Evolutionary conservation across 176 grass and related monocot genomes (phyloP).

Genomic region (Aegilops tauschii): DNA sequence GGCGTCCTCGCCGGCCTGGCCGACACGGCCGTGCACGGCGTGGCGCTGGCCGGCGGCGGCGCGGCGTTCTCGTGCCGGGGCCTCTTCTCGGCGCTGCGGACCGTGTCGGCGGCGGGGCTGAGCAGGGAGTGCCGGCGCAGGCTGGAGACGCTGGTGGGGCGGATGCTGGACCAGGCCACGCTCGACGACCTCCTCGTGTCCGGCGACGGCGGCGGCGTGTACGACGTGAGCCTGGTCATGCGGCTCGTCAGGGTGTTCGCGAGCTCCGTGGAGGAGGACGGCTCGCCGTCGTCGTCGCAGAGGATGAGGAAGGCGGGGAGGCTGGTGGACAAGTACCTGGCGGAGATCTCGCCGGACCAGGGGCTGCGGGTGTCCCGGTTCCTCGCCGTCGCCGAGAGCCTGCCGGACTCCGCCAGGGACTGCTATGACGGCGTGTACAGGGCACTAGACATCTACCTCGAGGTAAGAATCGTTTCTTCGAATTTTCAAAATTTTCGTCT

Average conservation of each 20-base stretch:
- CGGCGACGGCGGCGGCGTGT: slow-evolving; percentile 58
- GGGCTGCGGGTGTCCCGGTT: slow-evolving; percentile 73
- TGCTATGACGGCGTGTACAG: slow-evolving; percentile 93
- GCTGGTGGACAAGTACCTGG: slow-evolving; percentile 88
- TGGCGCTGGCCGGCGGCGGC: slow-evolving; percentile 54
- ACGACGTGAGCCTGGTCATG: slow-evolving; percentile 87
- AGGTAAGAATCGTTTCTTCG: slow-evolving; percentile 26
- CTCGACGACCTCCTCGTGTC: slow-evolving; percentile 86
- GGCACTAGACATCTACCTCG: slow-evolving; percentile 90
- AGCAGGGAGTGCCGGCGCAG: slow-evolving; percentile 69
- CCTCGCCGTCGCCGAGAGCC: slow-evolving; percentile 74
- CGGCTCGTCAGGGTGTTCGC: slow-evolving; percentile 80
- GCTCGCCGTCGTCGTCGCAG: slow-evolving; percentile 33
- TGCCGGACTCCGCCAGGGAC: slow-evolving; percentile 84
- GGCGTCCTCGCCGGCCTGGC: slow-evolving; percentile 55
- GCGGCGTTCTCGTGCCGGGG: slow-evolving; percentile 80
- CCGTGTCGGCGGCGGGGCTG: slow-evolving; percentile 62
- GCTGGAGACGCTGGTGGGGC: slow-evolving; percentile 77
- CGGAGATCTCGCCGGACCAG: slow-evolving; percentile 92
- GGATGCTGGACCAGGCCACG: slow-evolving; percentile 82
- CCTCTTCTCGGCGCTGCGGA: slow-evolving; percentile 72
- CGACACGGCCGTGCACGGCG: slow-evolving; percentile 88
- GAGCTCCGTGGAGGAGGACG: slow-evolving; percentile 34
- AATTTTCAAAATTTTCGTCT: too few relatives aligned
- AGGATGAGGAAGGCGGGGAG: slow-evolving; percentile 78